These are phyloP conservation scores for Margaritispora aquatica DNA, from an alignment of 495 filamentous ascomycete genomes.

Conservation along the genomic window DNA sequence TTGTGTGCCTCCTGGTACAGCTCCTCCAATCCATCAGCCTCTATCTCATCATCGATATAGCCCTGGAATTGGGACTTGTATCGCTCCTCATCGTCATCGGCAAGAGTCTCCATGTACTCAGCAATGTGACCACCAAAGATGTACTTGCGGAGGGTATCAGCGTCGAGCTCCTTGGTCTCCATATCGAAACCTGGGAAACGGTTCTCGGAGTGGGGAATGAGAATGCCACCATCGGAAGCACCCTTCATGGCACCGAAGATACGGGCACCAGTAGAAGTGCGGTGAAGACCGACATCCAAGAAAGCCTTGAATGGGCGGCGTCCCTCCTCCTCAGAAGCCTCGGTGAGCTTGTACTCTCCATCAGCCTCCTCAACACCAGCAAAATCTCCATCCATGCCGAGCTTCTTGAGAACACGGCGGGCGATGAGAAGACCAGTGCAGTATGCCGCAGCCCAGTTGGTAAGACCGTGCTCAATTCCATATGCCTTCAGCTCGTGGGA, in stretches of 20 bases:
- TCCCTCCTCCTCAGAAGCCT: conserved; percentile 79
- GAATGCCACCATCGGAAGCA: conserved; percentile 95
- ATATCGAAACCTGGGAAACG: conserved; percentile 98
- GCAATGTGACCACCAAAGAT: conserved; percentile 97
- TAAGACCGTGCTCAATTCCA: conserved; percentile 95
- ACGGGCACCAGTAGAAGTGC: conserved; percentile 95
- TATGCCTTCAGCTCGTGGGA: conserved; percentile 95
- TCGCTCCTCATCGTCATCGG: conserved; percentile 99
- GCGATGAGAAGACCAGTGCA: conserved; percentile 93
- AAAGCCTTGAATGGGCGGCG: conserved; percentile 98
- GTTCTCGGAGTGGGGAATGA: conserved; percentile 96
- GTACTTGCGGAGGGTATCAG: conserved; percentile 96
- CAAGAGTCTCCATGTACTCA: conserved; percentile 99
- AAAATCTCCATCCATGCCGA: conserved; percentile 87
- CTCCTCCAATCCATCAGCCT: conserved; percentile 97
- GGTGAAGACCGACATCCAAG: conserved; percentile 94
- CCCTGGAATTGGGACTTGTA: conserved; percentile 96
- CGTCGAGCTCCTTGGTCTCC: conserved; percentile 92
- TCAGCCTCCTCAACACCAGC: conserved; percentile 88
- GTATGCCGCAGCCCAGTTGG: conserved; percentile 99
- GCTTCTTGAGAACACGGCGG: conserved; percentile 93
- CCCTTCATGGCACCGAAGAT: conserved; percentile 99
- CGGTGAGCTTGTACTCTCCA: conserved; percentile 90
- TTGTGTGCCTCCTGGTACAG: conserved; percentile 92
- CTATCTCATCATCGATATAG: conserved; percentile 94